Base-by-base conservation (phyloP, 768 basidiomycete species). In the Auriscalpium microsporum region DNA sequence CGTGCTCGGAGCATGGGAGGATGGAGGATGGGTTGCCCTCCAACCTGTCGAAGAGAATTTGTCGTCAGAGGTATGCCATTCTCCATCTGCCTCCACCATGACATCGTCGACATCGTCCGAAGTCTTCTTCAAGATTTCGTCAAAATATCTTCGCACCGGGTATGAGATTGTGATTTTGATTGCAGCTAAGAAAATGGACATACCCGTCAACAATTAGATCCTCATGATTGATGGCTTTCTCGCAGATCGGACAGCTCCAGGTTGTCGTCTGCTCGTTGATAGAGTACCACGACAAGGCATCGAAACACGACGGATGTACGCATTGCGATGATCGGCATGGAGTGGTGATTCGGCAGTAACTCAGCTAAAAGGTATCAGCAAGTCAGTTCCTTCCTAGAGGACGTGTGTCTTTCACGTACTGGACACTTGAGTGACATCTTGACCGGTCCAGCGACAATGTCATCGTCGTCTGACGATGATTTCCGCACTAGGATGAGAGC, bases 251-350 rank as follows among this genome's bases (percentile, higher is more conserved):
- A 70, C 96, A 98, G 47, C 87, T 69, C 87, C 90, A 99, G 34
- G 93, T 94, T 2, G 95, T 96, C 9, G 94, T 97, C 71, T 91
- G 86, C 65, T 95, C 90, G 83, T 96, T 98, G 67, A 95, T 83
- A 5, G 86, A 86, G 65, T 87, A 91, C 94, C 94, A 99, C 42
- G 89, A 91, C 16, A 77, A 78, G 0, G 94, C 94, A 69, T 99
- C 96, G 70, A 98, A 99, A 68, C 96, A 99, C 62, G 94, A 90
- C 8, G 89, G 73, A 69, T 98, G 96, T 38, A 88, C 83, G 65
- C 96, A 98, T 56, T 77, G 75, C n/a, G 73, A 77, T 0, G 96
- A 94, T 34, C 95, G 88, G 67, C 89, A 85, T 8, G 96, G 95
- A 0, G 80, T 86, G 36, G 71, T 75, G 54, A 99, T 83, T 7